Percentiles rank a stretch among this genome's conserved stretches.
These are phyloP conservation scores for Neurospora sp. DNA, from an alignment of 2,329 filamentous ascomycete species.

Conservation along the genomic window DNA sequence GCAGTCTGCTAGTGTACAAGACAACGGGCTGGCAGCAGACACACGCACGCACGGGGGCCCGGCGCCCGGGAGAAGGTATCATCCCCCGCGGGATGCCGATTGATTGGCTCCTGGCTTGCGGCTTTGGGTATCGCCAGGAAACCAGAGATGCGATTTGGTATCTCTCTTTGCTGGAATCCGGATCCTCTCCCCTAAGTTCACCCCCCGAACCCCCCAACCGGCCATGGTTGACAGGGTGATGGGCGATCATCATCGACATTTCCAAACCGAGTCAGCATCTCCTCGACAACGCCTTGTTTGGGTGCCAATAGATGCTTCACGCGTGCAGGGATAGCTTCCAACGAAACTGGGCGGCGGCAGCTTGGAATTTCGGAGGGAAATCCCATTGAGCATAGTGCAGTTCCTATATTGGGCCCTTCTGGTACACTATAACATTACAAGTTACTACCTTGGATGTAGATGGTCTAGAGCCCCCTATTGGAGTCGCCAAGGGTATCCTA, in stretches of 20 bases:
- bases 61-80: neutral
- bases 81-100: neutral
- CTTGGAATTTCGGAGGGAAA: neutral
- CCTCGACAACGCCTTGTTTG: neutral
- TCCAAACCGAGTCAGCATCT: neutral
- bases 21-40: neutral
- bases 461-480: neutral
- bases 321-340: neutral
- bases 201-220: neutral
- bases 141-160: neutral
- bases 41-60: neutral
- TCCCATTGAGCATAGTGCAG: neutral
- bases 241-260: neutral
- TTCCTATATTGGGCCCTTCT: neutral
- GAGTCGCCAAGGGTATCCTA: neutral
- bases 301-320: neutral
- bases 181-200: neutral
- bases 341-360: neutral
- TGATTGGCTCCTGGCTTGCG: constrained; percentile 1
- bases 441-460: neutral
- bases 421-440: neutral
- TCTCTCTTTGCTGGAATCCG: neutral
- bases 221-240: neutral
- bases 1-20: neutral
- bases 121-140: neutral